These are phyloP conservation scores for Aspergillus nomiae DNA, from an alignment of 2,329 filamentous ascomycete genomes.

Conservation along the genomic window DNA sequence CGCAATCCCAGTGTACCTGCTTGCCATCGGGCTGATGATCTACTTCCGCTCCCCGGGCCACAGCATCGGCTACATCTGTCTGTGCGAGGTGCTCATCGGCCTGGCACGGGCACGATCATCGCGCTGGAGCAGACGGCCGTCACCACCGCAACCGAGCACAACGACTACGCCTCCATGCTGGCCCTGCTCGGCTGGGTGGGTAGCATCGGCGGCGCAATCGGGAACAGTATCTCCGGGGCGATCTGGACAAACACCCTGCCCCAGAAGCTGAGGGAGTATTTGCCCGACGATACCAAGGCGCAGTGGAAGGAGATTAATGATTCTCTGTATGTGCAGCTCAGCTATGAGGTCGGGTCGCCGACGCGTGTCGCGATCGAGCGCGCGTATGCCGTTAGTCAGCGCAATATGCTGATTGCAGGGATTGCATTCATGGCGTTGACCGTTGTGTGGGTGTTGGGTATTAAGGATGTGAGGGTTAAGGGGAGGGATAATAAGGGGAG, in stretches of 20 bases:
- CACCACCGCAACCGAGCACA: slow-evolving; percentile 54
- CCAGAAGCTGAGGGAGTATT: slow-evolving; percentile 41
- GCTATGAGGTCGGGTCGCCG: slow-evolving; percentile 40
- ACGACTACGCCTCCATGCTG: slow-evolving; percentile 55
- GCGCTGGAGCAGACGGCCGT: slow-evolving; percentile 56
- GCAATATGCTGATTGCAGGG: slow-evolving; percentile 37
- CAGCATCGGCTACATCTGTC: slow-evolving; percentile 52
- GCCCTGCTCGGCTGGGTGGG: slow-evolving; percentile 43
- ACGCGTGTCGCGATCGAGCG: slow-evolving; percentile 44
- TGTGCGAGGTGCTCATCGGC: slow-evolving; percentile 58
- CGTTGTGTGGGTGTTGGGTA: slow-evolving; percentile 12
- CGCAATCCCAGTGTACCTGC: slow-evolving; percentile 50
- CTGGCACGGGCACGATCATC: slow-evolving; percentile 54
- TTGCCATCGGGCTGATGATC: slow-evolving; percentile 55
- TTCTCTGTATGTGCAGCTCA: slow-evolving; percentile 14
- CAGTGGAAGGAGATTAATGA: slow-evolving; percentile 16
- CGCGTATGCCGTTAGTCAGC: slow-evolving; percentile 50
- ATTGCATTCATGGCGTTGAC: slow-evolving; percentile 14
- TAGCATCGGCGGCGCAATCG: slow-evolving; percentile 34
- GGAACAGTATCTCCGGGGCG: slow-evolving; percentile 30
- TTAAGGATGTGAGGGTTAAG: slow-evolving; percentile 4
- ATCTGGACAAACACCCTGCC: slow-evolving; percentile 36
- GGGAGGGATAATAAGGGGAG: not conserved
- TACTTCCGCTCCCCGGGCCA: slow-evolving; percentile 50
- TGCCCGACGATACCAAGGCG: slow-evolving; percentile 20